Evolutionary conservation across 805 yeast genomes (phyloP).

Genomic region (Tetrapisispora arboricola): DNA sequence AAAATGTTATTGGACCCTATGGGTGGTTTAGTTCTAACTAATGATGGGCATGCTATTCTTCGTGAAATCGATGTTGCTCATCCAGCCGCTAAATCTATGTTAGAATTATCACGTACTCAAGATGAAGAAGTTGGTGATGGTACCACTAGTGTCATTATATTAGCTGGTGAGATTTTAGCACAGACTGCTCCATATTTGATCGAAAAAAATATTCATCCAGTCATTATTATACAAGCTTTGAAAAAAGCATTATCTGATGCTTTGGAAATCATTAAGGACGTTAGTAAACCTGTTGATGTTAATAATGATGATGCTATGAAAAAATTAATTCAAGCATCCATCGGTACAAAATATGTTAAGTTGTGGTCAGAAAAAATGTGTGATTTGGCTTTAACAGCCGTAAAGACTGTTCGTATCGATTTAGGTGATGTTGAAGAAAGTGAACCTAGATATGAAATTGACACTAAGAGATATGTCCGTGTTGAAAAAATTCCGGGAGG

Average conservation of each 20-base stretch:
- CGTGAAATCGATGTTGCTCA: conserved; percentile 96
- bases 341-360: conserved; percentile 90
- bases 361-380: conserved; percentile 93
- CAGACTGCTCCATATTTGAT: conserved; percentile 84
- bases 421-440: conserved; percentile 36
- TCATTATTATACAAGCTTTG: conserved; percentile 86
- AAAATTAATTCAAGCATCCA: conserved; percentile 76
- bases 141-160: conserved; percentile 90
- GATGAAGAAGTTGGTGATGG: conserved; percentile 99
- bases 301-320: conserved; percentile 80
- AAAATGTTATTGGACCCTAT: conserved; percentile 93
- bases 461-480: conserved; percentile 83
- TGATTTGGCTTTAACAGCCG: conserved; percentile 75
- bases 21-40: conserved; percentile 92
- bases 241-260: conserved; percentile 89
- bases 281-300: conserved; percentile 75
- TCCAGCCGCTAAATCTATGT: conserved; percentile 98
- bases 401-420: conserved; percentile 64
- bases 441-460: conserved; percentile 64
- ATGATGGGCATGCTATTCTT: conserved; percentile 96
- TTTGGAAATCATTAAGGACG: conserved; percentile 70
- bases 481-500: conserved; percentile 98
- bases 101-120: conserved; percentile 91
- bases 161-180: conserved; percentile 94
- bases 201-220: conserved; percentile 95